These are phyloP conservation scores for Kockovaella imperatae DNA, from an alignment of 768 basidiomycete genomes.

Conservation along the genomic window DNA sequence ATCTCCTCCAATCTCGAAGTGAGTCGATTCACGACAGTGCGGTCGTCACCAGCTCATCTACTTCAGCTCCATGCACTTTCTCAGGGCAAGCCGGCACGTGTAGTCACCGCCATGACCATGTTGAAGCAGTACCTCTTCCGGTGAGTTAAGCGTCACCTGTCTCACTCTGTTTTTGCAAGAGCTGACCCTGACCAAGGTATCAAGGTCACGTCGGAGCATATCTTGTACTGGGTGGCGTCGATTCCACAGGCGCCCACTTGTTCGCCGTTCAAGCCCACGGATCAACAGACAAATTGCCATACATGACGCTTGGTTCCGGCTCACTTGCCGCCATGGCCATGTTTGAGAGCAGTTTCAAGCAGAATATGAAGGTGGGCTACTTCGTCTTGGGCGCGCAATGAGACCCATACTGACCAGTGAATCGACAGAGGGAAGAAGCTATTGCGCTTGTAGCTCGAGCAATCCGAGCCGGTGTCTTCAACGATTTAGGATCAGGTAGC, in stretches of 20 bases:
- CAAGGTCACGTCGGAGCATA: conserved; percentile 93
- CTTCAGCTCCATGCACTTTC: conserved; percentile 67
- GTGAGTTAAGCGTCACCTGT: conserved; percentile 48
- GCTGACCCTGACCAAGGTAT: conserved; percentile 51
- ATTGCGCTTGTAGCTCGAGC: conserved; percentile 75
- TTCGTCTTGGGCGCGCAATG: not conserved
- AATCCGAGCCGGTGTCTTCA: conserved; percentile 94
- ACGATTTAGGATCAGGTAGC: conserved; percentile 97
- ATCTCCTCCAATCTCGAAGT: conserved; percentile 89
- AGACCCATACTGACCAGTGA: not conserved
- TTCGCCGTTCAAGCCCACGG: conserved; percentile 96
- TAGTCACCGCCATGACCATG: conserved; percentile 99
- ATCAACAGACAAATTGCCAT: conserved; percentile 95
- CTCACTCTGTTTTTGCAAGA: not conserved
- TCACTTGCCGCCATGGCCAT: conserved; percentile 96
- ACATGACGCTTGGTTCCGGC: conserved; percentile 98
- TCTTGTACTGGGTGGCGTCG: conserved; percentile 94
- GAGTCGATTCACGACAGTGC: conserved; percentile 3
- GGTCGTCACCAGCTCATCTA: not conserved
- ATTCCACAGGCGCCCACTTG: conserved; percentile 82
- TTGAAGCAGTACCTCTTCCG: conserved; percentile 89
- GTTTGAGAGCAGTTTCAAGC: conserved; percentile 78
- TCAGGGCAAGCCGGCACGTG: conserved; percentile 81
- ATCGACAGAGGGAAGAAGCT: conserved; percentile 65
- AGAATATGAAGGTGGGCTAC: conserved; percentile 68